phyloP scores from a whole-genome alignment of 331 rosid species.

The Acacia pycnantha region DNA sequence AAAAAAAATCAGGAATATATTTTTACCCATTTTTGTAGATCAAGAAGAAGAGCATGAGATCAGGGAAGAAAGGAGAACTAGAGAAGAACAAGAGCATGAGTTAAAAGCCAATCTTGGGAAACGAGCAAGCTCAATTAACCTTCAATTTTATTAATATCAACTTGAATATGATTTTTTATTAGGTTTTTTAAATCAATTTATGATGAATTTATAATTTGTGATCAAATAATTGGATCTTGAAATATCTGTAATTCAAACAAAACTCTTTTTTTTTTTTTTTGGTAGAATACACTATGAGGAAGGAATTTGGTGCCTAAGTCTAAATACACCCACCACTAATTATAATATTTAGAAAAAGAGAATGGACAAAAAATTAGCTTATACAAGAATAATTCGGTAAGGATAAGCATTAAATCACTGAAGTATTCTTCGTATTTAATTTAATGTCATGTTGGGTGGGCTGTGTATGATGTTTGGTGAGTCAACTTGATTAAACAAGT shows the following conservation, averaged over 20 bases:
- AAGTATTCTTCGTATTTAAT: background rate
- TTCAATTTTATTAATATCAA: background rate
- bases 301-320: background rate
- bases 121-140: background rate
- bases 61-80: background rate
- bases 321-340: background rate
- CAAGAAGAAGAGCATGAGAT: background rate
- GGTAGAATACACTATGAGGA: background rate
- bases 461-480: background rate
- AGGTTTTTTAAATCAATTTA: background rate
- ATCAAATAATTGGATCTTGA: background rate
- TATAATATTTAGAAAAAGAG: background rate
- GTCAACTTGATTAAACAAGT: background rate
- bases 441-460: background rate
- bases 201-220: background rate
- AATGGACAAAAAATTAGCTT: background rate
- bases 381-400: background rate
- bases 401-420: background rate
- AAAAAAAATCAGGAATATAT: background rate
- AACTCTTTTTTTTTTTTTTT: background rate
- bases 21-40: background rate
- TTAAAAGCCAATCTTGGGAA: background rate
- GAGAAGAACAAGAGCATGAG: background rate
- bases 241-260: background rate
- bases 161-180: background rate